A percentile compares a stretch with the other conserved stretches of the same genome.
Evolutionary conservation across 768 basidiomycete species (phyloP).

Genomic region (Lenzites betulinus): DNA sequence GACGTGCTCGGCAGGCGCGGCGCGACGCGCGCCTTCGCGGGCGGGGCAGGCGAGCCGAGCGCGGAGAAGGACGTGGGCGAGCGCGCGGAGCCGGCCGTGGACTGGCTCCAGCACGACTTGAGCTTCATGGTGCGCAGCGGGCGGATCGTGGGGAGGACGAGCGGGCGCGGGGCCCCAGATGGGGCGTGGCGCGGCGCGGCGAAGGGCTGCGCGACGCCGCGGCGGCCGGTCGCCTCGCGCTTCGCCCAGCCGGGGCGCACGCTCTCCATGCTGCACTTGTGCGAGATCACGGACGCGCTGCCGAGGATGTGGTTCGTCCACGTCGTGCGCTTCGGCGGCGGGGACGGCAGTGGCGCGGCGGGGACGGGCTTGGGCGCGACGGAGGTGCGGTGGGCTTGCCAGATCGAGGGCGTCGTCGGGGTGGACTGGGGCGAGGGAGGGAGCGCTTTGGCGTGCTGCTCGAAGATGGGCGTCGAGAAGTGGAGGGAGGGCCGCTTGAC

Average conservation of each 20-base stretch:
- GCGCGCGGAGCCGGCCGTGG: slow-evolving; percentile 29
- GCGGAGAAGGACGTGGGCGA: neutral
- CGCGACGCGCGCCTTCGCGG: slow-evolving; percentile 16
- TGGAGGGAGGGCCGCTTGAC: slow-evolving; percentile 8
- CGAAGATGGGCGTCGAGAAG: slow-evolving; percentile 19
- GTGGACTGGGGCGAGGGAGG: slow-evolving; percentile 5
- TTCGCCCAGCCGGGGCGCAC: slow-evolving; percentile 54
- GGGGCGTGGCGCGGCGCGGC: slow-evolving; percentile 19
- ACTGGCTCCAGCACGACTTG: slow-evolving; percentile 32
- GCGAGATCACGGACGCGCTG: slow-evolving; percentile 18
- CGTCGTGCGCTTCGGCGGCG: slow-evolving; percentile 14
- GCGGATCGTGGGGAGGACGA: slow-evolving; percentile 29
- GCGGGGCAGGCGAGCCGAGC: neutral
- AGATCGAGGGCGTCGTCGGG: slow-evolving; percentile 12
- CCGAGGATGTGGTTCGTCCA: slow-evolving; percentile 24
- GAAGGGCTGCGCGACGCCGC: slow-evolving; percentile 63
- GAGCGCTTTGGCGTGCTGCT: slow-evolving; percentile 14
- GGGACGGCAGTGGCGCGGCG: neutral
- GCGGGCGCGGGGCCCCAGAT: slow-evolving; percentile 27
- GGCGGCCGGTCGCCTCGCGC: slow-evolving; percentile 39
- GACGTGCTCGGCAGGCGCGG: slow-evolving; percentile 26
- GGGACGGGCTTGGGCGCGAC: neutral
- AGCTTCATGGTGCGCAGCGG: slow-evolving; percentile 28
- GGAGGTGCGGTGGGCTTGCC: slow-evolving; percentile 12
- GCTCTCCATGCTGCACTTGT: slow-evolving; percentile 26